phyloP scores from a whole-genome alignment of 257 asterid genomes.

The Lithospermum erythrorhizon region DNA sequence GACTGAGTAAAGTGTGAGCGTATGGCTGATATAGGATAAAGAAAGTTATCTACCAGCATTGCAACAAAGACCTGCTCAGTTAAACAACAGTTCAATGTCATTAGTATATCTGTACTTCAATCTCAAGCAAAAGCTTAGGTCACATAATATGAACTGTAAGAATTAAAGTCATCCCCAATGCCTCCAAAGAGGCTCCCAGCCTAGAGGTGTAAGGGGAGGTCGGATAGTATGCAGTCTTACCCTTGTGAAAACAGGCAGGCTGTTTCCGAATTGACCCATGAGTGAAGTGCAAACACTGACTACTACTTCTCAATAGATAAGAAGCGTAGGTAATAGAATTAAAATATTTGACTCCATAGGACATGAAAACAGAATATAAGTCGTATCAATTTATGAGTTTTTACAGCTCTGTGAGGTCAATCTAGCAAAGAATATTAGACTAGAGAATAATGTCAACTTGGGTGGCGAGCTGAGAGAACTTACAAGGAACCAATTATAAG shows the following conservation, averaged over 20 bases:
- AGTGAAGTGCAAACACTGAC: too few species aligned
- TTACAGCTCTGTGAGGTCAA: neutral
- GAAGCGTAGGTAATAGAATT: too few species aligned
- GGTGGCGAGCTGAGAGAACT: constrained; percentile 21
- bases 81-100: constrained; percentile 13
- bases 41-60: constrained; percentile 85
- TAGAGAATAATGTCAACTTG: neutral
- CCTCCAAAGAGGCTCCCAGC: too few species aligned
- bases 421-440: neutral
- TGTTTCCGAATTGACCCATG: too few species aligned
- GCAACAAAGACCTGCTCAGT: constrained; percentile 78
- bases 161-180: too few species aligned
- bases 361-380: too few species aligned
- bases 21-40: constrained; percentile 79
- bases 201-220: too few species aligned
- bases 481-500: constrained; percentile 97
- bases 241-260: too few species aligned
- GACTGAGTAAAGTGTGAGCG: constrained; percentile 92
- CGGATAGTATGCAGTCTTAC: too few species aligned
- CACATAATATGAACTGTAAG: neutral
- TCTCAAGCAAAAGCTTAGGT: neutral
- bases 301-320: too few species aligned
- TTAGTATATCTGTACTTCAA: constrained; percentile 9
- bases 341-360: too few species aligned
- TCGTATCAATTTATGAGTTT: neutral